Conservation (phyloP, 192 early-diverging fungal species). For the Globomyces pollinis-pini region DNA sequence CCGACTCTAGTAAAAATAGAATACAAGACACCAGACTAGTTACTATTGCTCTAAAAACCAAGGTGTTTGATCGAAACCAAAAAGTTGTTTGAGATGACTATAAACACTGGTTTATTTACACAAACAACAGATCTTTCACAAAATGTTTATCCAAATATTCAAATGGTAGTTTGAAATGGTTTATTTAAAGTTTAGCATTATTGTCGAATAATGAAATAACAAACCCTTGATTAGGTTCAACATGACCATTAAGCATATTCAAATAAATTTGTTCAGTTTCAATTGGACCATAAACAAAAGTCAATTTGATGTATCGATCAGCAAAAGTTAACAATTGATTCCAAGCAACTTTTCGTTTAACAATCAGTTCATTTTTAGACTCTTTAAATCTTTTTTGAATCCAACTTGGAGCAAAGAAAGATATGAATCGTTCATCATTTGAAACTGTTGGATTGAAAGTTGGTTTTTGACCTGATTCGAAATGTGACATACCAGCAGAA, state of each 20-base stretch:
- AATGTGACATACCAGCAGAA: constrained; percentile 28
- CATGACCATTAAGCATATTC: background rate
- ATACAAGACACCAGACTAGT: no score
- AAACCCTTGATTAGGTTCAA: background rate
- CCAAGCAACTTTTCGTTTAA: background rate
- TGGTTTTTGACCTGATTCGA: background rate
- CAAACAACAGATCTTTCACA: no score
- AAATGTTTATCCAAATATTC: no score
- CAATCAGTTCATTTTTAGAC: background rate
- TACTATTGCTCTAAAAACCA: no score
- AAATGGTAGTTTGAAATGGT: no score
- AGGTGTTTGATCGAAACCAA: no score
- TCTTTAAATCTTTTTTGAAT: background rate
- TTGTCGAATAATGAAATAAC: constrained; percentile 4
- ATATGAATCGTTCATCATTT: background rate
- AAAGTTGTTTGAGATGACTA: no score
- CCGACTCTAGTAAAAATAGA: no score
- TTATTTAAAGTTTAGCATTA: background rate
- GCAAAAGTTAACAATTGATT: background rate
- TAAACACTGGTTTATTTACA: no score
- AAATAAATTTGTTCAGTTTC: background rate
- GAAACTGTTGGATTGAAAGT: no score
- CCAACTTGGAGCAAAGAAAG: constrained; percentile 6
- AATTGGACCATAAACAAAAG: background rate
- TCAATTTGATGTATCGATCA: background rate